These are phyloP conservation scores for Crithidia expoeki DNA, from an alignment of 208 protist genomes.

Conservation along the genomic window DNA sequence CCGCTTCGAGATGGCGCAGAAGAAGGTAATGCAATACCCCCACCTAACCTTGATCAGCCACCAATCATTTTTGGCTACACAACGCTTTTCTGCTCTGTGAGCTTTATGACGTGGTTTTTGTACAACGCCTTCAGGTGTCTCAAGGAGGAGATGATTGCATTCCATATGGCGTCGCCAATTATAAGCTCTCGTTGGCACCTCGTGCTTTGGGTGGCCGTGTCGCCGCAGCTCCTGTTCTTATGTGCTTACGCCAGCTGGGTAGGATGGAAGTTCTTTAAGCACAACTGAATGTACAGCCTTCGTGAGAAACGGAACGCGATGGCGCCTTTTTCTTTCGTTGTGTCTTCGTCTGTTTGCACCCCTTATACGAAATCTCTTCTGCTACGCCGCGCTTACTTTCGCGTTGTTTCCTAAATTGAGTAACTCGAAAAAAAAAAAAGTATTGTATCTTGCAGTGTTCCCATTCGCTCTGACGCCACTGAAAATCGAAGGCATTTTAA, in stretches of 20 bases:
- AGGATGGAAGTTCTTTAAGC: constrained; percentile 39
- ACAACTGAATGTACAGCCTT: constrained; percentile 18
- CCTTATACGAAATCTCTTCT: too few species aligned
- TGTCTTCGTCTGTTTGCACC: too few species aligned
- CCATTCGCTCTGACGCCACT: too few species aligned
- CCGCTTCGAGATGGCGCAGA: background rate
- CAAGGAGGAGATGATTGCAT: constrained; percentile 5
- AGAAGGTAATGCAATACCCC: constrained; percentile 26
- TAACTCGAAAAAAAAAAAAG: too few species aligned
- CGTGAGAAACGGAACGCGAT: background rate
- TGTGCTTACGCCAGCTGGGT: constrained; percentile 38
- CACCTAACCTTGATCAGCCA: constrained; percentile 16
- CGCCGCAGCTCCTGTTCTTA: constrained; percentile 37
- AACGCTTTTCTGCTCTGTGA: constrained; percentile 18
- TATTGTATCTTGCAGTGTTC: too few species aligned
- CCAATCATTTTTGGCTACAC: constrained; percentile 32
- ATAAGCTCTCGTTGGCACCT: constrained; percentile 31
- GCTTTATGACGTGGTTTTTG: constrained; percentile 26
- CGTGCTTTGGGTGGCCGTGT: constrained; percentile 32
- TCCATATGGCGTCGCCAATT: constrained; percentile 28
- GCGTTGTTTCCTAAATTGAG: too few species aligned
- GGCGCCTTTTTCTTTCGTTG: too few species aligned
- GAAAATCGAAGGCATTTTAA: too few species aligned
- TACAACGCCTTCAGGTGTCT: constrained; percentile 24
- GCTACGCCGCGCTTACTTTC: too few species aligned